Evolutionary conservation across 1,139 yeast genomes (phyloP), one percentile per base, ranked within the genome.

Genomic region (Debaryomyces coudertii): DNA sequence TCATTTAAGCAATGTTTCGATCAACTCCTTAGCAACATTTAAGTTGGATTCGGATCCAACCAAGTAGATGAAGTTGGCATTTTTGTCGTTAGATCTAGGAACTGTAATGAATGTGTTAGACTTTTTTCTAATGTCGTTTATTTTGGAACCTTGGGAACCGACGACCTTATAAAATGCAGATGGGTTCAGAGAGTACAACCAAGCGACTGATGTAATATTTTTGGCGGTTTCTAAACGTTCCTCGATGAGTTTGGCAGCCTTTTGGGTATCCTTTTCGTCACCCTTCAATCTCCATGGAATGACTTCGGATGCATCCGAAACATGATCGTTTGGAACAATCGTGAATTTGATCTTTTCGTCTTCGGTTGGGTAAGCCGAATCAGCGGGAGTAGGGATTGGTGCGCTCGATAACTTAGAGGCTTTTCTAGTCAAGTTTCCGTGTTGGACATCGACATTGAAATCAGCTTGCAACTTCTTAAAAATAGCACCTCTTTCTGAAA

Each of bases 111-210:
- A 76, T 43, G 87, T 75, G 36, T 79, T 82, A 16, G 86, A 70
- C 51, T 76, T 71, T 36, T 71, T 71, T 67, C 95, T 82, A 49
- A 89, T 78, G 52, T 71, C 71, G 58, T 79, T 82, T 57, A 89
- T 76, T 53, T 79, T 83, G 29, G 83, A 67, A 40, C 97, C 97
- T 56, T 81, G 85, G 18, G 90, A 83, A 5, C 97, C 97, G 55
- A 90, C 79, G 42, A 89, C 74, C 63, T 77, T 79, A 48, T 87
- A 78, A 54, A 74, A 73, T n/a, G 50, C 51, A 1, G 69, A 55
- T 18, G 77, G 68, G 48, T 68, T 61, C 35, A 58, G 55, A 23
- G 69, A 55, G 55, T 69, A 71, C 46, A 67, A 65, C 79, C 79
- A 75, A 15, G 70, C 79, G 29, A 59, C 56, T 30, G 54, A 51